phyloP scores from a whole-genome alignment of 225 moss, liverwort and hornwort genomes.

The Sphagnum tenellum region DNA sequence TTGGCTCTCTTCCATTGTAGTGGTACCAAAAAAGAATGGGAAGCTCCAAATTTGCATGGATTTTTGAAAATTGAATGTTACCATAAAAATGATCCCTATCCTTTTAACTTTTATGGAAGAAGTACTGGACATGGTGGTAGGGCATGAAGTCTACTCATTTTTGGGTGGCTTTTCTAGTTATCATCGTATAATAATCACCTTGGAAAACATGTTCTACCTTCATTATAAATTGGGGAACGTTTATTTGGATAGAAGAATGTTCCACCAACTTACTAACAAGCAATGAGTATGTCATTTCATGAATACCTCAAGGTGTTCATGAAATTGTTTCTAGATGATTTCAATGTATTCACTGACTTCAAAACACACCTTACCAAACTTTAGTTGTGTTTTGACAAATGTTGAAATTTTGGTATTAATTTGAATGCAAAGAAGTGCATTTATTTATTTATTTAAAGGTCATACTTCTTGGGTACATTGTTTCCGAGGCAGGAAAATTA shows the following conservation, averaged over 20 bases:
- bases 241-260: neutral
- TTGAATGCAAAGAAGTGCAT: neutral
- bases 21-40: too few species aligned
- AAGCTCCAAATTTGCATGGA: neutral
- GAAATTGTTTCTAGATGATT: neutral
- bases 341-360: neutral
- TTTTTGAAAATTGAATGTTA: neutral
- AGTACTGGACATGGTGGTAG: neutral
- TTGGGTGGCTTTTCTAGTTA: neutral
- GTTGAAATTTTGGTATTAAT: neutral
- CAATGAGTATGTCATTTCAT: neutral
- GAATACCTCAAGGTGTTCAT: neutral
- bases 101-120: neutral
- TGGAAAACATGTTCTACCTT: too few species aligned
- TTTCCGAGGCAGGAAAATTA: neutral
- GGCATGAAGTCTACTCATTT: neutral
- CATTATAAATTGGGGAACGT: neutral
- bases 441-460: neutral
- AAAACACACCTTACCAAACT: neutral
- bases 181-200: neutral
- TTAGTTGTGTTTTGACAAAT: too few species aligned
- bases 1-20: neutral
- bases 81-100: neutral
- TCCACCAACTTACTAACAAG: neutral
- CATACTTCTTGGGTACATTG: neutral